phyloP scores from a whole-genome alignment of 2,329 filamentous ascomycete species.

The Alternaria tenuissima region DNA sequence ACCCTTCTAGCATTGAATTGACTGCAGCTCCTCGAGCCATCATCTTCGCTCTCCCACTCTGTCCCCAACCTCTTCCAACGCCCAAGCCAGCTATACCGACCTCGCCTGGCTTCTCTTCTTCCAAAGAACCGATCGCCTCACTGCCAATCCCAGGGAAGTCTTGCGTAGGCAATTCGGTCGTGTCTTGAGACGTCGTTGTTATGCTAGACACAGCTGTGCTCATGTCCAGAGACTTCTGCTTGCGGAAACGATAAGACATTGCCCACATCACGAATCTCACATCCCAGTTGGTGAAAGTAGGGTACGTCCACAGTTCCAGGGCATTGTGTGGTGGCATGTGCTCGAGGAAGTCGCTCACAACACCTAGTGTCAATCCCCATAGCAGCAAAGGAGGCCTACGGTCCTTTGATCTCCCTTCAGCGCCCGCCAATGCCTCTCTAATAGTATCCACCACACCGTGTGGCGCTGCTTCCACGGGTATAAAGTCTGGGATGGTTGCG shows the following conservation, averaged over 20 bases:
- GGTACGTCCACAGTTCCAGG: constrained; percentile 71
- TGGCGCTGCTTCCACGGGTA: constrained; percentile 39
- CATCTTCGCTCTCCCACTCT: constrained; percentile 48
- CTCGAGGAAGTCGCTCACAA: constrained; percentile 73
- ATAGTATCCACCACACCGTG: constrained; percentile 21
- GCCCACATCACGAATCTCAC: constrained; percentile 67
- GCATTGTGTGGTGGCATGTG: constrained; percentile 70
- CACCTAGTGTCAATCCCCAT: constrained; percentile 73
- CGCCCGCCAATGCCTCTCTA: constrained; percentile 26
- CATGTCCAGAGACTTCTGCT: constrained; percentile 45
- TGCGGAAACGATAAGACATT: constrained; percentile 65
- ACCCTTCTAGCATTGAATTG: constrained; percentile 61
- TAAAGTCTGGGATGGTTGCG: constrained; percentile 61
- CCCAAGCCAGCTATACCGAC: constrained; percentile 57
- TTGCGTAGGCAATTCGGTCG: constrained; percentile 33
- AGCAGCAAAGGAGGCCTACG: constrained; percentile 64
- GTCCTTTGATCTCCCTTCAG: constrained; percentile 42
- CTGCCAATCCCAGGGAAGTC: constrained; percentile 34
- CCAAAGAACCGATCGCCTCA: constrained; percentile 32
- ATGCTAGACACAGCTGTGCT: constrained; percentile 20
- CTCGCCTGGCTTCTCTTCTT: constrained; percentile 50
- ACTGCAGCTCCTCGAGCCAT: constrained; percentile 53
- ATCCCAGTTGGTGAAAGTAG: constrained; percentile 71
- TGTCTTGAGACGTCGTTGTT: constrained; percentile 6
- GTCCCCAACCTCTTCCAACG: constrained; percentile 51